Evolutionary conservation across 2,329 filamentous ascomycete genomes (phyloP).

Genomic region (Claviceps sp.): DNA sequence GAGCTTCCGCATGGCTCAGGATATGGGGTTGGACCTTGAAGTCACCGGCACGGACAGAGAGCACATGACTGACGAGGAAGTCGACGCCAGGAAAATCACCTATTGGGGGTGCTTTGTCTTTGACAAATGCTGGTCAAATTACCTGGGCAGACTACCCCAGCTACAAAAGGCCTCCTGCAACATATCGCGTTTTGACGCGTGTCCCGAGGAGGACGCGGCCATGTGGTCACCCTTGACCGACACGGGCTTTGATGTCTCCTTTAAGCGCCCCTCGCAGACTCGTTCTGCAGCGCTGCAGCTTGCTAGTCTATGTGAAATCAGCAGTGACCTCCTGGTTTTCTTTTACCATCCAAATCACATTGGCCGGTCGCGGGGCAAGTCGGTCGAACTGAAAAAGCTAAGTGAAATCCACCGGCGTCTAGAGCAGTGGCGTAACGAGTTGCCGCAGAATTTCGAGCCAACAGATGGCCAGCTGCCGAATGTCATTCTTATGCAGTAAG

Average conservation of each 20-base stretch:
- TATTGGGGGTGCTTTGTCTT: conserved; percentile 99
- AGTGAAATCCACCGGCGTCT: conserved; percentile 82
- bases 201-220: conserved; percentile 75
- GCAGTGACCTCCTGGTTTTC: conserved; percentile 72
- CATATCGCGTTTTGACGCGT: conserved; percentile 80
- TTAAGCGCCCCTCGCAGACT: conserved; percentile 69
- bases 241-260: conserved; percentile 56
- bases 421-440: conserved; percentile 73
- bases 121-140: conserved; percentile 98
- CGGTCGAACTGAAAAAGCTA: conserved; percentile 78
- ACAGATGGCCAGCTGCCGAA: conserved; percentile 82
- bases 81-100: conserved; percentile 79
- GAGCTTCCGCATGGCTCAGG: conserved; percentile 94
- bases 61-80: conserved; percentile 61
- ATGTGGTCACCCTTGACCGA: conserved; percentile 85
- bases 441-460: conserved; percentile 78
- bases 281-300: conserved; percentile 73
- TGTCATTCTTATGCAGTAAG: conserved; percentile 72
- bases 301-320: conserved; percentile 79
- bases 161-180: conserved; percentile 67
- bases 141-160: conserved; percentile 82
- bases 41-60: conserved; percentile 50
- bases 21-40: conserved; percentile 83
- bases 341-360: conserved; percentile 78
- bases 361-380: conserved; percentile 54